Base-by-base conservation (phyloP, 1,139 yeast species). In the Wickerhamiella pararugosa region DNA sequence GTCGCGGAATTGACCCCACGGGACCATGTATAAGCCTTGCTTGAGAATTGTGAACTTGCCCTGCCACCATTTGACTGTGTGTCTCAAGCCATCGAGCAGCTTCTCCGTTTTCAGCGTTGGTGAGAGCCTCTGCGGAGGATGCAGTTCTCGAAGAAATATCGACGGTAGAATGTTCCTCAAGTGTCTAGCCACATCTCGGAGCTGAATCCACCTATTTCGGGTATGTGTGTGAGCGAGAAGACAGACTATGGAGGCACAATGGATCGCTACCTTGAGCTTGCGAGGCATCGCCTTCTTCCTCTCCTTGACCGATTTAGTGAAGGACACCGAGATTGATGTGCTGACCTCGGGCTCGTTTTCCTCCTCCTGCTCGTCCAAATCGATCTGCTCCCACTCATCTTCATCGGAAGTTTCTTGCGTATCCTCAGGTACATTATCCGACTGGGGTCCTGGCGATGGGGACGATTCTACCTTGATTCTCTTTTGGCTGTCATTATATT, bases 31-130 rank as follows among this genome's bases (percentile, higher is more conserved):
- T 54, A 61, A 45, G 62, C 77, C 67, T 47, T 64, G 64, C 28
- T 65, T 62, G 0, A 69, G 64, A 1, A 76, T 65, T 36, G 65
- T 65, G 64, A 80, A 86, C 47, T 67, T 67, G 15, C 64, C 62
- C n/a, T 65, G 55, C 79, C 90, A 90, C 28, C 66, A 61, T 25
- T 64, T 66, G 74, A 81, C 71, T 1, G 81, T 59, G 48, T 73
- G 74, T 39, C 78, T 67, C 9, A 90, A 55, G 0, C 90, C 86
- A 56, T 84, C 96, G 2, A 86, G 62, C 36, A 90, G 70, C 49
- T 75, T 67, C 42, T 94, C 65, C 0, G 94, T 74, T 49, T 76
- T 75, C 40, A 57, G 47, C n/a, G 55, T 53, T 3, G 49, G 47
- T 1, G 49, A 74, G 64, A 45, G 68, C 56, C 50, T 67, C 57